These are phyloP conservation scores for Carex littledalei DNA, from an alignment of 176 grass and related monocot genomes.

Conservation along the genomic window DNA sequence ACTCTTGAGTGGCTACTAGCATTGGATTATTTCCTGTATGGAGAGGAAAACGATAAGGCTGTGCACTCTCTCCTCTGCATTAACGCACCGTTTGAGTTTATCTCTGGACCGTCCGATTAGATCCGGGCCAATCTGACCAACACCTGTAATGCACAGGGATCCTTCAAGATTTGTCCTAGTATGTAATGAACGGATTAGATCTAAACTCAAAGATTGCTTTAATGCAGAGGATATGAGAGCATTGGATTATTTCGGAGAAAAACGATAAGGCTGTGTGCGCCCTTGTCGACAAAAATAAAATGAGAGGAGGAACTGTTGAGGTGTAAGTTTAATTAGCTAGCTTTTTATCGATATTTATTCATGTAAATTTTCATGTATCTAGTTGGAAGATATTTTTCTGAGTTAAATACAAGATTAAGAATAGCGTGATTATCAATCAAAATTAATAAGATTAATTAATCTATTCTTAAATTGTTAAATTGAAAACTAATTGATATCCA, in stretches of 20 bases:
- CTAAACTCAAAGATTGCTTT: no score
- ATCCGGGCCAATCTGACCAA: no score
- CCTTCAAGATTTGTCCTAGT: no score
- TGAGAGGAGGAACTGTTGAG: background rate
- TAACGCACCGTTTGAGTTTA: no score
- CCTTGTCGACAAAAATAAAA: background rate
- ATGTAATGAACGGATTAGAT: no score
- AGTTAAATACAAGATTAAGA: background rate
- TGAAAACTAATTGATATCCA: background rate
- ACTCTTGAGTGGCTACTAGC: background rate
- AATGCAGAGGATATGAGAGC: no score
- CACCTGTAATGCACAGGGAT: no score
- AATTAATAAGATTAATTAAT: background rate
- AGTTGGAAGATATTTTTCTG: background rate
- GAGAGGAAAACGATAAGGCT: no score
- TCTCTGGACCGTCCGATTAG: no score
- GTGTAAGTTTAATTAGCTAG: background rate
- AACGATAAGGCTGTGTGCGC: background rate
- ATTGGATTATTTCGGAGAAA: background rate
- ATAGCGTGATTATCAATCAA: background rate
- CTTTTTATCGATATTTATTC: background rate
- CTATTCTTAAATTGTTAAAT: background rate
- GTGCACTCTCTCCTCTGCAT: no score
- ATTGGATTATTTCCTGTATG: no score
- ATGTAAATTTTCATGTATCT: background rate